phyloP scores from a whole-genome alignment of 2,329 filamentous ascomycete species.

The Tolypocladium tundrense region DNA sequence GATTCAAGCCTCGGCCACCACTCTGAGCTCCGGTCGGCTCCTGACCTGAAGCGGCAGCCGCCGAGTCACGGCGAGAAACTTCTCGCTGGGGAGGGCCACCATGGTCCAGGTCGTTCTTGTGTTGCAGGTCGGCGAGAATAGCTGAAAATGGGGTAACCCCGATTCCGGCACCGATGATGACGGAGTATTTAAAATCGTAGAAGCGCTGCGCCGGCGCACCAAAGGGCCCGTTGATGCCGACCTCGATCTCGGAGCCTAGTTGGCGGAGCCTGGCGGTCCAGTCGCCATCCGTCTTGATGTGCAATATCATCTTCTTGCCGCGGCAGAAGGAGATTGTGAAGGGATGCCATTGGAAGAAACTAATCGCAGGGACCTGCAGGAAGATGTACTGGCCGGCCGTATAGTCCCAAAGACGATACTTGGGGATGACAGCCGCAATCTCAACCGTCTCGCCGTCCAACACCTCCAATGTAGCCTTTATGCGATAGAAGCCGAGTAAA shows the following conservation, averaged over 20 bases:
- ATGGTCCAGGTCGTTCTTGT: constrained; percentile 28
- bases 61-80: neutral
- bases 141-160: constrained; percentile 49
- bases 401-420: constrained; percentile 38
- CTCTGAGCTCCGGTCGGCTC: neutral
- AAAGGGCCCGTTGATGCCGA: constrained; percentile 47
- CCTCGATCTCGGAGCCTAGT: constrained; percentile 31
- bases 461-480: constrained; percentile 36
- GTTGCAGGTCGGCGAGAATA: constrained; percentile 44
- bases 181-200: constrained; percentile 44
- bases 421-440: constrained; percentile 36
- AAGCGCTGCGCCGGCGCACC: constrained; percentile 49
- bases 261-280: constrained; percentile 39
- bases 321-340: constrained; percentile 48
- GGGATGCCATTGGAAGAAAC: constrained; percentile 48
- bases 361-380: constrained; percentile 41
- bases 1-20: neutral
- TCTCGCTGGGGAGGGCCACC: constrained; percentile 11
- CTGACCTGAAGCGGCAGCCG: neutral
- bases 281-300: constrained; percentile 49
- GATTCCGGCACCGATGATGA: constrained; percentile 47
- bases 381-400: constrained; percentile 49
- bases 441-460: constrained; percentile 43
- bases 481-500: constrained; percentile 33
- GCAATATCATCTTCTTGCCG: constrained; percentile 40